Evolutionary conservation across 129 eudicot species (phyloP), one percentile per base, ranked within the genome.

Genomic region (Dittrichia graveolens): DNA sequence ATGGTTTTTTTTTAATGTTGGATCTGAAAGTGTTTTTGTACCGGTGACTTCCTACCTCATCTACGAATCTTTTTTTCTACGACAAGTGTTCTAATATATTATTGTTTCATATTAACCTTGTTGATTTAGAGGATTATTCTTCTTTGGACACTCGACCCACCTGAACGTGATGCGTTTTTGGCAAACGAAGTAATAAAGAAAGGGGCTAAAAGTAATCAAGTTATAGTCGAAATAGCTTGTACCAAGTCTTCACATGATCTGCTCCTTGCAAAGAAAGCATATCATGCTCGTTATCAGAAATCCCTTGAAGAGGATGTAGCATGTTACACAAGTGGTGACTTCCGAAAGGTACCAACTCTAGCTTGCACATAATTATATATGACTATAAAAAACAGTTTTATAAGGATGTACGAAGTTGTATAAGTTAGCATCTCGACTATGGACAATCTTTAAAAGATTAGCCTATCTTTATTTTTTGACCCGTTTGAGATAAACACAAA

Each of bases 261-360:
- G 50, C 75, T 83, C 82, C 72, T 60, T 39, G 95, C 74, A 1
- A 93, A 79, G 85, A 86, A 85, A 71, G 90, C 88, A 48, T 93
- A 93, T 79, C 98, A 89, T 78, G 76, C 71, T 75, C 89, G 86
- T 56, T 89, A 40, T 49, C 85, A 93, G 84, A 89, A 75, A 74
- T 93, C 98, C 3, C 81, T 93, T 12, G 96, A 93, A 80, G 98
- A 93, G 73, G 98, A 93, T 82, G 95, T 89, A 19, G 96, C 92
- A 35, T 61, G 63, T 67, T 84, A 87, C 92, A 89, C 96, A 2
- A 72, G 85, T 0, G 98, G 88, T 15, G 96, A 93, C 62, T 78
- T 82, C 73, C 87, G 92, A 67, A 93, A 93, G 96, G 98, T 92
- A 78, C 69, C 65, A 7, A 43, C 8, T 66, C 3, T 64, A 34